A percentile compares a stretch with the other conserved stretches of the same genome.
Evolutionary conservation across 768 basidiomycete species (phyloP).

Genomic region (Suillus occidentalis): DNA sequence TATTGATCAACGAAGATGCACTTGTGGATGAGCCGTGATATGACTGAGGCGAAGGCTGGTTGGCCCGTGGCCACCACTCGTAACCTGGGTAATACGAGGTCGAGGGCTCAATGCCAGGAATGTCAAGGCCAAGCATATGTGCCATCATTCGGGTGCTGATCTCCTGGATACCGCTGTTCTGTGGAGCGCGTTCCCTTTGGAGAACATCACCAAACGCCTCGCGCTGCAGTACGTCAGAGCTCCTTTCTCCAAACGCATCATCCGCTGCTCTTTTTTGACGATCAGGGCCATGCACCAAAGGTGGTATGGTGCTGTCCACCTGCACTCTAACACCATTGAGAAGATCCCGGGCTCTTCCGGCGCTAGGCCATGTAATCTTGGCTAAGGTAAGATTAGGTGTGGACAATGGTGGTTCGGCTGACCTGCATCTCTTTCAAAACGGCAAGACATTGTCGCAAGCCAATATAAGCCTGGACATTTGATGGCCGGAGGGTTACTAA

Average conservation of each 20-base stretch:
- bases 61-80: constrained; percentile 62
- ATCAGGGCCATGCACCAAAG: constrained; percentile 39
- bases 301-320: constrained; percentile 39
- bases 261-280: constrained; percentile 60
- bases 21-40: constrained; percentile 13
- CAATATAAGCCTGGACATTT: constrained; percentile 66
- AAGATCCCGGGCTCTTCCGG: constrained; percentile 62
- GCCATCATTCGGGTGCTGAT: constrained; percentile 67
- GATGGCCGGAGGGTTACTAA: constrained; percentile 71
- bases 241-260: constrained; percentile 63
- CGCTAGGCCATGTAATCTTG: constrained; percentile 72
- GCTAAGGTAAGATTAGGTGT: constrained; percentile 13
- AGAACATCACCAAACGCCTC: constrained; percentile 35
- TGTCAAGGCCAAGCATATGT: constrained; percentile 67
- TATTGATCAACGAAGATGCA: constrained; percentile 12
- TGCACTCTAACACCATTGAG: constrained; percentile 66
- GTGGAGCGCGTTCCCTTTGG: constrained; percentile 25
- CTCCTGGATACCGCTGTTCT: constrained; percentile 52
- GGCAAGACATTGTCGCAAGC: constrained; percentile 61
- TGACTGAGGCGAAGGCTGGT: constrained; percentile 14
- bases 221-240: constrained; percentile 43
- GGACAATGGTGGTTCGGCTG: constrained; percentile 18
- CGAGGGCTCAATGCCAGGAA: constrained; percentile 56
- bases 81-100: constrained; percentile 55
- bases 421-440: constrained; percentile 72